Percentiles rank a stretch among this genome's conserved stretches.
Evolutionary conservation across 345 rosid species (phyloP).

Genomic region (Cardamine resedifolia): DNA sequence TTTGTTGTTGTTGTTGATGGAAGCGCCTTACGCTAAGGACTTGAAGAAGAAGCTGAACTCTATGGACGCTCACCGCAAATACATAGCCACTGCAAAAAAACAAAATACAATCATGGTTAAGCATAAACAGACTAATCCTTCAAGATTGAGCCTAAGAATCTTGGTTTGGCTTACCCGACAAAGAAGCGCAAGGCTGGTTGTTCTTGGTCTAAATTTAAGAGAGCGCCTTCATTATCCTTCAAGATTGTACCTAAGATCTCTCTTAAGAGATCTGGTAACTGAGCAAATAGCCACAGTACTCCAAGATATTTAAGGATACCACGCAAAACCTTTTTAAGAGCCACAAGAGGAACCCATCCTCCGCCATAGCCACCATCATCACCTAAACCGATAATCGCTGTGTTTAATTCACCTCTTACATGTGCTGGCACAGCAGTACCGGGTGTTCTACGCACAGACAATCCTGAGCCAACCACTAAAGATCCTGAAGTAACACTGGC

Average conservation of each 20-base stretch:
- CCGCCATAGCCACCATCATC: constrained; percentile 99
- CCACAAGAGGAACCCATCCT: constrained; percentile 99
- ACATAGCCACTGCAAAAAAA: constrained; percentile 78
- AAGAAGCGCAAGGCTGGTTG: constrained; percentile 98
- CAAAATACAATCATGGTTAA: not conserved
- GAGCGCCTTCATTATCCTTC: constrained; percentile 91
- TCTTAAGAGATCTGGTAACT: constrained; percentile 87
- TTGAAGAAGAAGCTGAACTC: constrained; percentile 99
- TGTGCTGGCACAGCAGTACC: constrained; percentile 83
- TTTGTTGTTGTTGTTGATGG: constrained; percentile 82
- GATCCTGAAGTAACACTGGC: constrained; percentile 66
- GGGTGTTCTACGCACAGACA: constrained; percentile 79
- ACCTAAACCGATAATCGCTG: constrained; percentile 96
- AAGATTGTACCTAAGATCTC: constrained; percentile 93
- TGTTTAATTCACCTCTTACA: constrained; percentile 92
- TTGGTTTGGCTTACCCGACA: constrained; percentile 74
- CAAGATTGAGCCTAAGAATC: constrained; percentile 13
- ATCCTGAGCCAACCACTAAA: constrained; percentile 59
- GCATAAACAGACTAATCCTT: constrained; percentile 8
- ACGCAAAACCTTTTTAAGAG: constrained; percentile 93
- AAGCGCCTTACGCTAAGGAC: constrained; percentile 94
- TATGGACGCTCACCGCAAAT: constrained; percentile 93
- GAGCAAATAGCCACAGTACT: constrained; percentile 95
- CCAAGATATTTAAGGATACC: constrained; percentile 98
- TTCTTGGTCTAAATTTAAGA: constrained; percentile 96